Base-by-base conservation (phyloP, 2,329 filamentous ascomycete genomes). In the Paracoccidioides lutzii region DNA sequence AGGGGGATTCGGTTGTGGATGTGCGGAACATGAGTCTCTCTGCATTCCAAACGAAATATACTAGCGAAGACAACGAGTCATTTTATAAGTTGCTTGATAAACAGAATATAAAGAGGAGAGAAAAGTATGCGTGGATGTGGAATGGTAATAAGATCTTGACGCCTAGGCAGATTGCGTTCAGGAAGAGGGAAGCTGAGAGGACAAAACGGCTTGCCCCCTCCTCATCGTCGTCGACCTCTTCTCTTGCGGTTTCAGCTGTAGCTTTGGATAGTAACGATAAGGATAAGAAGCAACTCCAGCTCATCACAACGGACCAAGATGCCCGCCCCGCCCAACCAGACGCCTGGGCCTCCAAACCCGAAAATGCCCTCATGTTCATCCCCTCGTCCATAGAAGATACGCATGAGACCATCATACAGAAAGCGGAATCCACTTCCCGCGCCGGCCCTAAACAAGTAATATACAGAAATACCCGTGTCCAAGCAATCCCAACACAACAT, bases 41-140 rank as follows among this genome's bases (percentile, higher is more conserved):
- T 54, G 81, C 84, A 1, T 98, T 96, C 65, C 93, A 98, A 67
- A 80, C 87, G 3, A 91, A 88, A 62, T 97, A 96, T 72, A 98
- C 91, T 0, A 95, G 89, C 65, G 93, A 98, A 70, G 93, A 98
- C 69, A 97, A 97, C 66, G 93, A 96, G 67, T 94, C 88, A 63
- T 97, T 98, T 74, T 95, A 95, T 71, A 86, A 85, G 63, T 77
- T 98, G 1, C 76, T 97, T 33, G 93, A 98, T 72, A 87, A 84
- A 65, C 89, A 96, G 66, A 98, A 96, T 66, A 79, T 84, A 59
- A 91, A 90, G 68, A 81, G 79, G 52, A 84, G 87, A 0, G 85
- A 90, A 65, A 95, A 91, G 64, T 87, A 95, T 66, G 83, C 83
- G 0, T 96, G 91, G 87, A 76, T 97, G 48, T 95, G 90, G 83